Conservation (phyloP, 345 rosid genomes). For the Rubroshorea leprosula region DNA sequence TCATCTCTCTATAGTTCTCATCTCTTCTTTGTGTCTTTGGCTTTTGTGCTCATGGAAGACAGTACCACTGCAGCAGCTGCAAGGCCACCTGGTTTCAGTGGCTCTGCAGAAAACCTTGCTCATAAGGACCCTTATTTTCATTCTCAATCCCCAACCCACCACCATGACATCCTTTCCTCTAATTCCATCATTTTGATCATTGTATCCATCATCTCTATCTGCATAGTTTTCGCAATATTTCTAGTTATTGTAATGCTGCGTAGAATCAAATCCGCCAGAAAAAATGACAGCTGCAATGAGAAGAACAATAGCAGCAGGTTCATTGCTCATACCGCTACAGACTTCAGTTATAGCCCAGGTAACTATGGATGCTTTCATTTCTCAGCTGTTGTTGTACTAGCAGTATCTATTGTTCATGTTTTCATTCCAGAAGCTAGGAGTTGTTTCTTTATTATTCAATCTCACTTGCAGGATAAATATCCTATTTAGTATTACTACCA, state of each 20-base stretch:
- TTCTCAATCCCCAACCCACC: constrained; percentile 18
- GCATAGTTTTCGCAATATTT: constrained; percentile 34
- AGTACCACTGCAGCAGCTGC: constrained; percentile 18
- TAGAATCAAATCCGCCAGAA: constrained; percentile 38
- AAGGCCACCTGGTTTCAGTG: constrained; percentile 9
- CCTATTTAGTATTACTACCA: too few relatives aligned
- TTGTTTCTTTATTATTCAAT: too few relatives aligned
- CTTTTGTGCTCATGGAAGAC: constrained; percentile 33
- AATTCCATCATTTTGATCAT: constrained; percentile 41
- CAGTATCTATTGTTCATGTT: too few relatives aligned
- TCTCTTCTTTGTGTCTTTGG: constrained; percentile 3
- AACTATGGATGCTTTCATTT: constrained; percentile 10
- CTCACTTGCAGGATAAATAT: too few relatives aligned
- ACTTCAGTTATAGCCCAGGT: constrained; percentile 74
- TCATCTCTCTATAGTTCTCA: not conserved
- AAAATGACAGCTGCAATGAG: constrained; percentile 25
- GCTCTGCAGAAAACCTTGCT: too few relatives aligned
- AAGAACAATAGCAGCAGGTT: constrained; percentile 25
- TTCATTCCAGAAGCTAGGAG: too few relatives aligned
- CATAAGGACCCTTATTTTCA: constrained; percentile 16
- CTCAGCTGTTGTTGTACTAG: not conserved
- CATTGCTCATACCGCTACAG: constrained; percentile 35
- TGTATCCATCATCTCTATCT: constrained; percentile 31
- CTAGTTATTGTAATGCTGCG: constrained; percentile 40
- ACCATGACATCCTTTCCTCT: constrained; percentile 32